Evolutionary conservation across 441 rosid species (phyloP).

Genomic region (Pelargonium citronellum): DNA sequence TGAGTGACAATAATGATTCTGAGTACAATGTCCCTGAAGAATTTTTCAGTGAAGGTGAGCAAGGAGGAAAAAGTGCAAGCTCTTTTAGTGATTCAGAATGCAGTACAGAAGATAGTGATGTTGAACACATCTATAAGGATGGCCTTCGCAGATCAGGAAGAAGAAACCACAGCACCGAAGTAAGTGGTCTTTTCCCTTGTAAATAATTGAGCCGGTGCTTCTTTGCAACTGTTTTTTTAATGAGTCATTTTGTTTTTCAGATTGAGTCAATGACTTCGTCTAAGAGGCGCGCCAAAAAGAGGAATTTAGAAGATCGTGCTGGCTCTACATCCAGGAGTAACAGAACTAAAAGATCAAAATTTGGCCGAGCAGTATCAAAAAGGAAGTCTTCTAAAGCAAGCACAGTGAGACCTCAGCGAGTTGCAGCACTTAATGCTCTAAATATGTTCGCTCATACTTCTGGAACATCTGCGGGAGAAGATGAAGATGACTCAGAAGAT

Average conservation of each 20-base stretch:
- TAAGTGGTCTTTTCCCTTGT: conserved; percentile 32
- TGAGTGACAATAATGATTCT: conserved; percentile 62
- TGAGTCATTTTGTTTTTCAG: conserved; percentile 35
- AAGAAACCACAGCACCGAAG: conserved; percentile 42
- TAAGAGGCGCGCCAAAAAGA: conserved; percentile 53
- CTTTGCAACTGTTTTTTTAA: conserved; percentile 22
- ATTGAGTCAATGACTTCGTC: conserved; percentile 41
- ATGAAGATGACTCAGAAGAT: conserved; percentile 39
- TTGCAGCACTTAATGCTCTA: conserved; percentile 69
- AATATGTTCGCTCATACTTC: conserved; percentile 57
- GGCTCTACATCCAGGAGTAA: conserved; percentile 36
- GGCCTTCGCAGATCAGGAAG: conserved; percentile 49
- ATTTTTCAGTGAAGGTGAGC: conserved; percentile 54
- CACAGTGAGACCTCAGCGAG: conserved; percentile 61
- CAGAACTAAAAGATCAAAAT: conserved; percentile 41
- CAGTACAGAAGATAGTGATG: conserved; percentile 53
- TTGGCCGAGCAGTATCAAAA: conserved; percentile 39
- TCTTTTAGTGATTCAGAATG: conserved; percentile 54
- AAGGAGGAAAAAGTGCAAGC: conserved; percentile 40
- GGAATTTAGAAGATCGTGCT: conserved; percentile 46
- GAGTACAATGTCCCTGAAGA: conserved; percentile 62
- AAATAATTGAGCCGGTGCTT: conserved; percentile 14
- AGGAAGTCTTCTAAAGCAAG: conserved; percentile 43
- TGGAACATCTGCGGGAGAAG: conserved; percentile 57
- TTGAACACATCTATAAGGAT: conserved; percentile 36